Conservation (phyloP, 176 grass and related monocot genomes). For the Echinochloa phyllopogon region DNA sequence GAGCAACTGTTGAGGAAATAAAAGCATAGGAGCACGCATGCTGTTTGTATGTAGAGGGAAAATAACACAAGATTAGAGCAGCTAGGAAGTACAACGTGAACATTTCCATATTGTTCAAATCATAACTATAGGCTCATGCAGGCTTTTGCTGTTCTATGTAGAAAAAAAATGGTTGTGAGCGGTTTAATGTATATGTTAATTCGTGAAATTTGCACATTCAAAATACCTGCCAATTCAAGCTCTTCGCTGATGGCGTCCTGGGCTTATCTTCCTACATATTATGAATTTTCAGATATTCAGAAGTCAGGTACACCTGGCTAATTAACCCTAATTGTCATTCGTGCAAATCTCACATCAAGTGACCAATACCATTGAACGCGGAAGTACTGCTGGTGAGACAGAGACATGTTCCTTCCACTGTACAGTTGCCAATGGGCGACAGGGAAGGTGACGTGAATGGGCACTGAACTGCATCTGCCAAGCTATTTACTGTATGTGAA, state of each 20-base stretch:
- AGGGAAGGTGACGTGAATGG: neutral
- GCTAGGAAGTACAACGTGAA: neutral
- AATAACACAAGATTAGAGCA: neutral
- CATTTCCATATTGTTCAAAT: neutral
- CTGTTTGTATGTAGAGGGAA: neutral
- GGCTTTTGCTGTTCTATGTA: neutral
- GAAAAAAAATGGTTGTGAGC: neutral
- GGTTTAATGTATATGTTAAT: neutral
- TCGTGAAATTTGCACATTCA: conserved; percentile 7
- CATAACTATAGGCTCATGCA: neutral
- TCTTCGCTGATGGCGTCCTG: neutral
- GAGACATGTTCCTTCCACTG: neutral
- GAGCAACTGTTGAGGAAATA: neutral
- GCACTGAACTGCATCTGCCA: neutral
- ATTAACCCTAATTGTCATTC: neutral
- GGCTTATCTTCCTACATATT: neutral
- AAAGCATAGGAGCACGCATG: neutral
- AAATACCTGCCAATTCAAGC: neutral
- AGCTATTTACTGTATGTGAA: neutral
- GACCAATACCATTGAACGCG: neutral
- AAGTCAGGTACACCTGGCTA: neutral
- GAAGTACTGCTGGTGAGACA: neutral
- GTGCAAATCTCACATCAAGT: neutral
- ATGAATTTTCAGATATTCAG: conserved; percentile 7
- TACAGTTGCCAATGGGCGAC: neutral